Evolutionary conservation across 257 asterid genomes (phyloP).

Genomic region (Penstemon newberryi): DNA sequence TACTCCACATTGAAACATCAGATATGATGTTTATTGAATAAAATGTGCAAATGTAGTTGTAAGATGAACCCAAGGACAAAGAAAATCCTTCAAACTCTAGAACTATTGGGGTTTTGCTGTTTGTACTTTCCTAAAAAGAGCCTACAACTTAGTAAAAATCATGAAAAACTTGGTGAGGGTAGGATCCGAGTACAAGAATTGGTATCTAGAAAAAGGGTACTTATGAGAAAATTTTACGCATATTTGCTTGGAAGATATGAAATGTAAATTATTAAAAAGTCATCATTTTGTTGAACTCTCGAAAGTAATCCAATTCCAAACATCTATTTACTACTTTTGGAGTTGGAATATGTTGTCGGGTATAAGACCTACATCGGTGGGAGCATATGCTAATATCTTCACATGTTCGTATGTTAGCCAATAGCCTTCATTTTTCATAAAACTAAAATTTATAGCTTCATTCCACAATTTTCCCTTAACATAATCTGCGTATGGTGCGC

Average conservation of each 20-base stretch:
- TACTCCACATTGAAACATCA: no score
- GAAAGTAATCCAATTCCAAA: not conserved
- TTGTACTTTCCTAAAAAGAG: not conserved
- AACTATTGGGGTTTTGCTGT: not conserved
- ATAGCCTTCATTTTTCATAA: not conserved
- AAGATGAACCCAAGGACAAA: not conserved
- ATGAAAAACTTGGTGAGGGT: no score
- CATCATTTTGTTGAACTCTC: no score
- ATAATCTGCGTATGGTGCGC: conserved; percentile 12
- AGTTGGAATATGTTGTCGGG: not conserved
- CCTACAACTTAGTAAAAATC: no score
- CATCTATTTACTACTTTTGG: not conserved
- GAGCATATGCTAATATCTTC: not conserved
- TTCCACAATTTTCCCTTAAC: conserved; percentile 11
- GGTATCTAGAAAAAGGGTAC: no score
- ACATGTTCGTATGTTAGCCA: not conserved
- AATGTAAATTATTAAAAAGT: no score
- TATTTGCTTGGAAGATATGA: no score
- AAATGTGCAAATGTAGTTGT: no score
- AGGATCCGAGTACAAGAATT: no score
- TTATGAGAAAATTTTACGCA: no score
- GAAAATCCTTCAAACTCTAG: not conserved
- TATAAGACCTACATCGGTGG: not conserved
- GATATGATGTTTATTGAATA: no score
- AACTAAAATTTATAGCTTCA: conserved; percentile 1